Evolutionary conservation across 306 rosid species (phyloP).

Genomic region (Dryas octopetala): DNA sequence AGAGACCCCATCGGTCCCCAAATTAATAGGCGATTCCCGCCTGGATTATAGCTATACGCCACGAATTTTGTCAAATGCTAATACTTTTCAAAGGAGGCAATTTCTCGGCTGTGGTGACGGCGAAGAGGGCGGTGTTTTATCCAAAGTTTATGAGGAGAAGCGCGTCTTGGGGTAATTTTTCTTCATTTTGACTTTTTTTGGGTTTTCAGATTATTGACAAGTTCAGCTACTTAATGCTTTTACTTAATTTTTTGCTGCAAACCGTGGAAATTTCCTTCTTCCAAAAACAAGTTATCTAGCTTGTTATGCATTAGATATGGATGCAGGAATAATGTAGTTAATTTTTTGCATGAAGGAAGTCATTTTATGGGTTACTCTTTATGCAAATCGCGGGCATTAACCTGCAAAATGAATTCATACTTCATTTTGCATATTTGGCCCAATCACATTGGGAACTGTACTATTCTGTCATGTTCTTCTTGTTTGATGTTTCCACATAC

Average conservation of each 20-base stretch:
- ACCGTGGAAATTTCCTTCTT: background rate
- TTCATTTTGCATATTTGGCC: background rate
- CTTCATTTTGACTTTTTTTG: background rate
- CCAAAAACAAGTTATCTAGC: background rate
- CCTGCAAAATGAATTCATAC: background rate
- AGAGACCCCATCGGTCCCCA: slow-evolving; percentile 27
- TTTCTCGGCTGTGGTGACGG: slow-evolving; percentile 93
- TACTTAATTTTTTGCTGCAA: background rate
- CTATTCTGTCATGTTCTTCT: background rate
- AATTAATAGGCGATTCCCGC: slow-evolving; percentile 25
- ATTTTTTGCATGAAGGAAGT: too few species aligned
- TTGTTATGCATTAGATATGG: background rate
- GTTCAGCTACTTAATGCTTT: background rate
- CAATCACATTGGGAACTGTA: background rate
- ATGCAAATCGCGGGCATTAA: background rate
- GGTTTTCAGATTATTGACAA: background rate
- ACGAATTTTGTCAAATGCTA: slow-evolving; percentile 19
- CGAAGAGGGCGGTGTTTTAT: slow-evolving; percentile 64
- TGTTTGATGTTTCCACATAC: background rate
- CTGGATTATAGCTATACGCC: slow-evolving; percentile 13
- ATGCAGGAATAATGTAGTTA: background rate
- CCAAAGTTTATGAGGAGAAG: slow-evolving; percentile 82
- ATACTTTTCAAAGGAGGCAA: slow-evolving; percentile 45
- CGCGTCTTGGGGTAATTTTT: slow-evolving; percentile 70
- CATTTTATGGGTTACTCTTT: too few species aligned